phyloP scores from a whole-genome alignment of 805 yeast species.

The Komagataella populi region DNA sequence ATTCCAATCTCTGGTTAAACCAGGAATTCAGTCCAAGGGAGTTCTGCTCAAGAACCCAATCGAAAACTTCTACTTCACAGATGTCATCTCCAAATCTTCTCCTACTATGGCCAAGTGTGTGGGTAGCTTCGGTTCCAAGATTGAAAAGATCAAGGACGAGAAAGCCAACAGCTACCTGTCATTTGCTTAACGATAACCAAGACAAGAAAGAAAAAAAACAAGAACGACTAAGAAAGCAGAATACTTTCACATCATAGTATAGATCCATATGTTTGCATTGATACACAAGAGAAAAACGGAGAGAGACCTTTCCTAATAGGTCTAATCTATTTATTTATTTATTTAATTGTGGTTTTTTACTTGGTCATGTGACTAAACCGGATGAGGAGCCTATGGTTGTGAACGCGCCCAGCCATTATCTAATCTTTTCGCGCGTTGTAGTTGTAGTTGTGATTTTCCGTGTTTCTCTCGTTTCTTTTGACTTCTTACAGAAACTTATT shows the following conservation, averaged over 20 bases:
- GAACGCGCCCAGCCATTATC: not conserved
- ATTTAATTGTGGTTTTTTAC: not conserved
- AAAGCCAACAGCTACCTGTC: not conserved
- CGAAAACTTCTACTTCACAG: slow-evolving; percentile 78
- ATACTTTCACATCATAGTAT: not conserved
- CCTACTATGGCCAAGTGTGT: slow-evolving; percentile 87
- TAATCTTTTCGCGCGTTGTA: not conserved
- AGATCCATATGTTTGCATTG: not conserved
- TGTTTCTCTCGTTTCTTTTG: not conserved
- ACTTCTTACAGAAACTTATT: not conserved
- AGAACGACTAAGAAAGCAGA: not conserved
- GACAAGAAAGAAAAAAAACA: not conserved
- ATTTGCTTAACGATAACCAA: not conserved
- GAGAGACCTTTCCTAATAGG: not conserved
- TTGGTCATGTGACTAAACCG: not conserved
- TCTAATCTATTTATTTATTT: not conserved
- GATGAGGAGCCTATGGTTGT: too few relatives aligned
- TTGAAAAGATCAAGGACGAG: slow-evolving; percentile 29
- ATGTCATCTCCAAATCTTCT: slow-evolving; percentile 74
- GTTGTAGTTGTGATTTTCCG: not conserved
- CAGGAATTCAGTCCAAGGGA: slow-evolving; percentile 24
- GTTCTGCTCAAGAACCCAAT: slow-evolving; percentile 54
- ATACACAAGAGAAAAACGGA: not conserved
- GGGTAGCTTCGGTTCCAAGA: slow-evolving; percentile 52
- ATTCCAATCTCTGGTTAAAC: slow-evolving; percentile 21